A percentile compares a stretch with the other conserved stretches of the same genome.
phyloP scores from a whole-genome alignment of 305 asterid species.

The Ilex paraguariensis region DNA sequence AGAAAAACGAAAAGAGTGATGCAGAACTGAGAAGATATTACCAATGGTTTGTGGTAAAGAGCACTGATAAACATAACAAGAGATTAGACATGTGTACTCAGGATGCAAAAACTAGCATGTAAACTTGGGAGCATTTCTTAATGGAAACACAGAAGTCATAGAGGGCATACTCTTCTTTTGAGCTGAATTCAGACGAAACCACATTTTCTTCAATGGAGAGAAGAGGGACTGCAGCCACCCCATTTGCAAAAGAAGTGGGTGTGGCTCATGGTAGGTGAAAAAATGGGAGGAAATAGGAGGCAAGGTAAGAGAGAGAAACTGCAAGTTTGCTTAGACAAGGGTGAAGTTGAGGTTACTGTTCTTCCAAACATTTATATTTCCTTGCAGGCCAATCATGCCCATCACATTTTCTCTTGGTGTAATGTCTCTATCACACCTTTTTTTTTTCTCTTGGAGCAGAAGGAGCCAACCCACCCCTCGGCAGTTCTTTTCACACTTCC shows the following conservation, averaged over 20 bases:
- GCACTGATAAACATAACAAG: no score
- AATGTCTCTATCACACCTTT: constrained; percentile 48
- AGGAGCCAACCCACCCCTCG: constrained; percentile 49
- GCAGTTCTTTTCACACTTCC: constrained; percentile 23
- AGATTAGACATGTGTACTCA: not conserved
- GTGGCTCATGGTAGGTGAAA: constrained; percentile 43
- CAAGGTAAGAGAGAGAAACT: constrained; percentile 28
- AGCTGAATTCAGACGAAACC: constrained; percentile 72
- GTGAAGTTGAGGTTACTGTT: constrained; percentile 64
- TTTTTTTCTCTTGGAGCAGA: constrained; percentile 32
- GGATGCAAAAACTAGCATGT: not conserved
- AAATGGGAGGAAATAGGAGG: constrained; percentile 15
- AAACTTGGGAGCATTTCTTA: not conserved
- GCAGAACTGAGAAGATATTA: no score
- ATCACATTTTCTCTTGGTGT: constrained; percentile 47
- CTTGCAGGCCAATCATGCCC: constrained; percentile 51
- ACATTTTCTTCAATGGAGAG: constrained; percentile 82
- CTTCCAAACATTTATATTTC: constrained; percentile 31
- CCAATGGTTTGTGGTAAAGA: no score
- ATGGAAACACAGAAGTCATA: not conserved
- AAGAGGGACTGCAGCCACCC: constrained; percentile 91
- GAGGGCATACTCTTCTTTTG: constrained; percentile 60
- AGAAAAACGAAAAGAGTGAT: no score
- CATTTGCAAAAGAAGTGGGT: constrained; percentile 50
- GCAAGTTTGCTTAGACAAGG: constrained; percentile 79